Conservation (phyloP, 2,329 filamentous ascomycete genomes). For the Sphaceloma murrayae region DNA sequence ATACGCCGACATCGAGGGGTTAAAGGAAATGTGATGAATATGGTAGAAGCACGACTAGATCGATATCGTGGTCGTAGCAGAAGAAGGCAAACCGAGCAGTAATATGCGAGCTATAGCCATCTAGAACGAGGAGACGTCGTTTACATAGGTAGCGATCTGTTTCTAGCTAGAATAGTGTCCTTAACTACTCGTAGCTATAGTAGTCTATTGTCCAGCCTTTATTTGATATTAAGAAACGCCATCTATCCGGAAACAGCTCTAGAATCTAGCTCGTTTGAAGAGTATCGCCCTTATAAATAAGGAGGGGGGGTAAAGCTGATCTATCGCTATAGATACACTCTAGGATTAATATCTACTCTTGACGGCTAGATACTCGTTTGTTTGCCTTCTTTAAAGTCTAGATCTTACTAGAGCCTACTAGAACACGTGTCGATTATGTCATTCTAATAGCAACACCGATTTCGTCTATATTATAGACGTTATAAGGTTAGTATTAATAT, state of each 20-base stretch:
- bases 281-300: background rate
- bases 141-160: background rate
- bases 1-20: background rate
- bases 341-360: slow-evolving; percentile 1
- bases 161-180: background rate
- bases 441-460: background rate
- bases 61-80: background rate
- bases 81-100: background rate
- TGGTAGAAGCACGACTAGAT: background rate
- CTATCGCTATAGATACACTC: background rate
- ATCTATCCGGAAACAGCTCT: background rate
- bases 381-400: background rate
- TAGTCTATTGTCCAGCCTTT: background rate
- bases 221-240: background rate
- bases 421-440: background rate
- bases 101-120: background rate
- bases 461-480: background rate
- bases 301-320: background rate
- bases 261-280: background rate
- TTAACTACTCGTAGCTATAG: background rate
- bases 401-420: background rate
- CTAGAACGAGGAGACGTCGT: background rate
- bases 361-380: background rate
- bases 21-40: background rate
- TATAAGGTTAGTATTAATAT: background rate